Evolutionary conservation across 768 basidiomycete species (phyloP).

Genomic region (Leccinum ochraceum): DNA sequence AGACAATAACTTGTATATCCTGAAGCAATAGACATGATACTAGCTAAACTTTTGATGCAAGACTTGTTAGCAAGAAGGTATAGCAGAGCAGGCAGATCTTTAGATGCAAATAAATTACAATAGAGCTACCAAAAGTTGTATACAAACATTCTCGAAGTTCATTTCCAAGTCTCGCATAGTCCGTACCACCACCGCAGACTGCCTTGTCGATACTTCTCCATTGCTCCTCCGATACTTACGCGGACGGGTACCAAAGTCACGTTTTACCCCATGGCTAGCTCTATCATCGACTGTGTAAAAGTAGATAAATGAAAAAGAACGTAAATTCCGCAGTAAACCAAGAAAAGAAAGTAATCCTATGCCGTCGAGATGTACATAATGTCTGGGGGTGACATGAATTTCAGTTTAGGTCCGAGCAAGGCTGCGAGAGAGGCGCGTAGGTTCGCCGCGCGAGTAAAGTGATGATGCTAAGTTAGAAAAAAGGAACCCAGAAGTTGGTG

Average conservation of each 20-base stretch:
- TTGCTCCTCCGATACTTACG: too few species aligned
- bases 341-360: background rate
- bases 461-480: slow-evolving; percentile 13
- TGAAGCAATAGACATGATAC: too few species aligned
- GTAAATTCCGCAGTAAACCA: background rate
- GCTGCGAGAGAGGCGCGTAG: background rate
- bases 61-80: too few species aligned
- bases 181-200: too few species aligned
- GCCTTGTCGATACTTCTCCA: too few species aligned
- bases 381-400: background rate
- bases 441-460: background rate
- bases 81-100: too few species aligned
- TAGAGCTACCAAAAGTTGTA: too few species aligned
- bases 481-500: background rate
- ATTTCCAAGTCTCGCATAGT: too few species aligned
- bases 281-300: background rate
- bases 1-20: too few species aligned
- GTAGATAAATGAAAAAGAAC: background rate
- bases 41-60: too few species aligned
- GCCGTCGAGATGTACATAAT: background rate
- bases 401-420: background rate
- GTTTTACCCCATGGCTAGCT: background rate
- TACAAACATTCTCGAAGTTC: too few species aligned
- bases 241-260: background rate
- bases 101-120: too few species aligned